These are phyloP conservation scores for Nemania serpens DNA, from an alignment of 2,329 filamentous ascomycete species.

Conservation along the genomic window DNA sequence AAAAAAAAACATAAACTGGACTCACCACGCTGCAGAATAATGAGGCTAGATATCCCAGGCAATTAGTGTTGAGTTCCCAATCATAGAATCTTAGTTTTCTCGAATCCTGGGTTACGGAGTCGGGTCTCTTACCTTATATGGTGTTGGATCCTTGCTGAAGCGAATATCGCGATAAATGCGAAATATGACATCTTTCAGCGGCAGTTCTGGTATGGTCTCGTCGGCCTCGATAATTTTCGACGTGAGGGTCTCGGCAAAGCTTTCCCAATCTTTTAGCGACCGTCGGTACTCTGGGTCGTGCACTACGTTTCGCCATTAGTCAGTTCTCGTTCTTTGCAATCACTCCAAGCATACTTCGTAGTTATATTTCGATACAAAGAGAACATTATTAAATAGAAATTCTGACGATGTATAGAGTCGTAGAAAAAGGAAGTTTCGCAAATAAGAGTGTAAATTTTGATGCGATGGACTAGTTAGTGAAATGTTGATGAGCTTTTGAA, in stretches of 20 bases:
- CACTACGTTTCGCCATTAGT: conserved; percentile 51
- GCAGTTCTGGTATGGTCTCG: conserved; percentile 83
- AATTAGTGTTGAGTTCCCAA: conserved; percentile 5
- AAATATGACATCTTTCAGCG: conserved; percentile 83
- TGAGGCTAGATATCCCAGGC: conserved; percentile 59
- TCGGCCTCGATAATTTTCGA: conserved; percentile 73
- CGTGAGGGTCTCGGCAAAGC: conserved; percentile 75
- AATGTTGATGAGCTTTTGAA: neutral
- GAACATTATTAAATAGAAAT: neutral
- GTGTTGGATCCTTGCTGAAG: conserved; percentile 82
- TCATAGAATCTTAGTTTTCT: neutral
- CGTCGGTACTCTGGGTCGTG: conserved; percentile 80
- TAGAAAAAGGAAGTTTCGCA: too few relatives aligned
- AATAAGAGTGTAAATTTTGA: neutral
- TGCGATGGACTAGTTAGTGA: too few relatives aligned
- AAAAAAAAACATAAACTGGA: neutral
- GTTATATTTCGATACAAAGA: neutral
- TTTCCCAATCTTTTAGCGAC: conserved; percentile 79
- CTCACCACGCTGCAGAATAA: conserved; percentile 79
- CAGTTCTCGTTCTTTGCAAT: neutral
- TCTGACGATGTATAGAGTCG: too few relatives aligned
- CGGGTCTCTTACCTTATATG: conserved; percentile 71
- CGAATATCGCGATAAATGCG: conserved; percentile 86
- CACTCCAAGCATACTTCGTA: neutral
- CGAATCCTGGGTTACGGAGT: neutral